Evolutionary conservation across 2,329 filamentous ascomycete genomes (phyloP).

Genomic region (Stachybotrys echinatus): DNA sequence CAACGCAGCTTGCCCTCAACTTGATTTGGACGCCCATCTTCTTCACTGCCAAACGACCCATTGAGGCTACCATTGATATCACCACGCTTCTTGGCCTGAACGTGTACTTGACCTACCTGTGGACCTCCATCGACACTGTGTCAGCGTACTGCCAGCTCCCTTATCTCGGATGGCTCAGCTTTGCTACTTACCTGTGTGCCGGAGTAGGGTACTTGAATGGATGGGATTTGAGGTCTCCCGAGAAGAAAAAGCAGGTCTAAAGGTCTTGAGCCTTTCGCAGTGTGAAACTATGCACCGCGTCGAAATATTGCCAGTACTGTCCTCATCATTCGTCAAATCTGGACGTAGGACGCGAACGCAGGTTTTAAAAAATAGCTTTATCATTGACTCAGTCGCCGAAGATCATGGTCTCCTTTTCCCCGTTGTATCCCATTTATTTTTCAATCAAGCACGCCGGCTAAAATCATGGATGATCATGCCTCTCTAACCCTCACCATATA

Average conservation of each 20-base stretch:
- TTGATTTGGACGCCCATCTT: slow-evolving; percentile 90
- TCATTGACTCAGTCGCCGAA: too few relatives aligned
- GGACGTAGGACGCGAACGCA: too few relatives aligned
- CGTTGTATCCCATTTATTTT: too few relatives aligned
- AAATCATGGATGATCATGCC: too few relatives aligned
- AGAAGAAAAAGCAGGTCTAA: slow-evolving; percentile 13
- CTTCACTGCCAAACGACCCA: slow-evolving; percentile 70
- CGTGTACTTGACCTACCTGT: slow-evolving; percentile 69
- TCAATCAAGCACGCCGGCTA: too few relatives aligned
- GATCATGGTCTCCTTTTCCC: too few relatives aligned
- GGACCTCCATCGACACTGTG: slow-evolving; percentile 66
- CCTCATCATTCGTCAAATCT: too few relatives aligned
- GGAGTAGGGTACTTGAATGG: slow-evolving; percentile 63
- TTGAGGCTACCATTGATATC: slow-evolving; percentile 71
- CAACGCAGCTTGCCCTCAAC: slow-evolving; percentile 79
- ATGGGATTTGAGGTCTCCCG: slow-evolving; percentile 51
- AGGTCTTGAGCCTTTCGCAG: too few relatives aligned
- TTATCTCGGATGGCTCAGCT: slow-evolving; percentile 81
- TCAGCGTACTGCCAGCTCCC: slow-evolving; percentile 73
- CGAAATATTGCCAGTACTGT: too few relatives aligned
- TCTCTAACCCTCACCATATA: neutral
- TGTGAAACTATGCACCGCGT: too few relatives aligned
- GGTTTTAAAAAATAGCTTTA: too few relatives aligned
- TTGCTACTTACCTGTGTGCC: slow-evolving; percentile 79
- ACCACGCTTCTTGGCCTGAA: slow-evolving; percentile 66